Evolutionary conservation across 805 yeast species (phyloP).

Genomic region (Geotrichum ghanense): DNA sequence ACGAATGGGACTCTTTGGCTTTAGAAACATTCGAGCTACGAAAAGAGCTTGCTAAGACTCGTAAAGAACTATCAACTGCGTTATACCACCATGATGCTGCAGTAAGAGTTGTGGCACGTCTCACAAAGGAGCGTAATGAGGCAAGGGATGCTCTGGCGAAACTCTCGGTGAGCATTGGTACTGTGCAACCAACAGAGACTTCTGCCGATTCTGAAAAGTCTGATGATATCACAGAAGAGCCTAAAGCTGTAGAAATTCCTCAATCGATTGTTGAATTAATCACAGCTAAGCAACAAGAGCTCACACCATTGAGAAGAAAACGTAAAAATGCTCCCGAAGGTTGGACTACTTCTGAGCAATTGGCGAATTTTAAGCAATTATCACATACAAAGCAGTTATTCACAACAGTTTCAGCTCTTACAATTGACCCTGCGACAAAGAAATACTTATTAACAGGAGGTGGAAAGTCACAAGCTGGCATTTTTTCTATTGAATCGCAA

Average conservation of each 20-base stretch:
- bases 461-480: constrained; percentile 12
- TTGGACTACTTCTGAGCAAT: constrained; percentile 5
- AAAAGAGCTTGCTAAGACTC: constrained; percentile 53
- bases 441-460: constrained; percentile 13
- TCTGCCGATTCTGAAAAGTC: constrained; percentile 3
- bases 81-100: constrained; percentile 87
- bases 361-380: constrained; percentile 3
- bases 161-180: constrained; percentile 24
- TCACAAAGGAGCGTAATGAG: constrained; percentile 66
- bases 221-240: neutral
- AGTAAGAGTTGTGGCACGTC: constrained; percentile 66
- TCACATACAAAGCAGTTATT: constrained; percentile 14
- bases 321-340: constrained; percentile 6
- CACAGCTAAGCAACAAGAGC: constrained; percentile 5
- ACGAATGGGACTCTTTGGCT: constrained; percentile 83
- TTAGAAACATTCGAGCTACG: constrained; percentile 68
- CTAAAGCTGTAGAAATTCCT: constrained; percentile 2
- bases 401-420: constrained; percentile 7
- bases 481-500: constrained; percentile 7
- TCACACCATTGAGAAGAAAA: constrained; percentile 10
- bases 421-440: constrained; percentile 3
- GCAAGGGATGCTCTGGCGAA: constrained; percentile 54
- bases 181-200: neutral
- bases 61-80: constrained; percentile 65
- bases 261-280: constrained; percentile 5